Conservation (phyloP, 129 eudicot species). For the Kitagawia praeruptora region DNA sequence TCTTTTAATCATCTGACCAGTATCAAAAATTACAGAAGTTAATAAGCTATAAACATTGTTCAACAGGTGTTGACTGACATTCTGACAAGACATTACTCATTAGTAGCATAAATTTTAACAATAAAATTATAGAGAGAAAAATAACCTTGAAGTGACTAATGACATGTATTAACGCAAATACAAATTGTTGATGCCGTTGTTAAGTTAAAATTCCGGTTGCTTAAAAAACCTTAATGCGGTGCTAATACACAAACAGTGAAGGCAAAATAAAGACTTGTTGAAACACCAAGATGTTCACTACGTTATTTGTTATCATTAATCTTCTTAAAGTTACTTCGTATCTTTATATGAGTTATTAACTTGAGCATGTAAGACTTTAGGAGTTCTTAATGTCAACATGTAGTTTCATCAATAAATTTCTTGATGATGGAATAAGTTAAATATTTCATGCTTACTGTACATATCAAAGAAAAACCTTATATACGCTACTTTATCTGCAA, state of each 20-base stretch:
- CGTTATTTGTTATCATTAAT: not conserved
- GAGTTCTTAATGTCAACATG: not conserved
- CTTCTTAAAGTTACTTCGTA: not conserved
- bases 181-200: not conserved
- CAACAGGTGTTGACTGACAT: too few species aligned
- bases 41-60: not conserved
- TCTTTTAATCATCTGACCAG: conserved; percentile 46
- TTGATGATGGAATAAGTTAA: not conserved
- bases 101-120: not conserved
- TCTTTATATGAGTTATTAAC: not conserved
- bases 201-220: not conserved
- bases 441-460: not conserved
- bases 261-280: not conserved
- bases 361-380: not conserved
- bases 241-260: not conserved
- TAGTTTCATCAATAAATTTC: not conserved
- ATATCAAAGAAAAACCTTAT: not conserved
- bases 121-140: not conserved
- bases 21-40: not conserved
- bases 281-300: not conserved
- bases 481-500: not conserved
- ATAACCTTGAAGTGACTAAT: not conserved
- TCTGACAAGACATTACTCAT: not conserved
- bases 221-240: not conserved
- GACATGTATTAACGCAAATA: not conserved